Evolutionary conservation across 148 eudicot species (phyloP), one percentile per base, ranked within the genome.

Genomic region (Vaccinium vitisidaea): DNA sequence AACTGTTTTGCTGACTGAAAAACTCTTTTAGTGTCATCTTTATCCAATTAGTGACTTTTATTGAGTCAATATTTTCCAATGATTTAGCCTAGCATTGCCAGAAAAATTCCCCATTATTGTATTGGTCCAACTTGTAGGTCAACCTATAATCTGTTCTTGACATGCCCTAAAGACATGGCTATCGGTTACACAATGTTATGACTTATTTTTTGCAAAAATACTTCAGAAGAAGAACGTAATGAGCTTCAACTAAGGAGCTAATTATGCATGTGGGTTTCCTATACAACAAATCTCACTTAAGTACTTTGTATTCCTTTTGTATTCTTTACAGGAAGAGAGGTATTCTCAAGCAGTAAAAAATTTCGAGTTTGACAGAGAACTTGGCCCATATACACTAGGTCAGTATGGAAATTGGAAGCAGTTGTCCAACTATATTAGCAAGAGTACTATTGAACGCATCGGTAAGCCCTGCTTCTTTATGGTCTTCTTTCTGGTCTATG

Each of bases 301-400:
- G 39, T 8, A 18, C 9, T 58, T 52, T 21, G 2, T 83, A 15
- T 14, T 43, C 30, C 16, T 84, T 78, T 27, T 15, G 15, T 80
- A 49, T 79, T 90, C 76, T 25, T n/a, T 79, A 9, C 84, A 97
- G 99, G 98, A 91, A 84, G 96, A 90, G 90, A 90, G 98, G 87
- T 97, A 92, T 87, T 88, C 92, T 77, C 90, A 87, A 86, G 98
- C 98, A 49, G 99, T 95, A 81, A 94, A 86, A 90, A 84, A 87
- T 56, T 84, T 95, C 84, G 99, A 95, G 90, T 95, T 97, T 88
- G 98, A 97, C 87, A 90, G 87, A 81, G 91, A 97, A n/a, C 95
- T 97, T 83, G 99, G 98, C 65, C 96, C 98, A 80, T 97, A 97
- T 89, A 87, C 93, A 76, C 84, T 93, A 74, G 85, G 85, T 87